Percentiles rank a stretch among this genome's conserved stretches.
phyloP scores from a whole-genome alignment of 805 yeast genomes.

The Ogataea pini region DNA sequence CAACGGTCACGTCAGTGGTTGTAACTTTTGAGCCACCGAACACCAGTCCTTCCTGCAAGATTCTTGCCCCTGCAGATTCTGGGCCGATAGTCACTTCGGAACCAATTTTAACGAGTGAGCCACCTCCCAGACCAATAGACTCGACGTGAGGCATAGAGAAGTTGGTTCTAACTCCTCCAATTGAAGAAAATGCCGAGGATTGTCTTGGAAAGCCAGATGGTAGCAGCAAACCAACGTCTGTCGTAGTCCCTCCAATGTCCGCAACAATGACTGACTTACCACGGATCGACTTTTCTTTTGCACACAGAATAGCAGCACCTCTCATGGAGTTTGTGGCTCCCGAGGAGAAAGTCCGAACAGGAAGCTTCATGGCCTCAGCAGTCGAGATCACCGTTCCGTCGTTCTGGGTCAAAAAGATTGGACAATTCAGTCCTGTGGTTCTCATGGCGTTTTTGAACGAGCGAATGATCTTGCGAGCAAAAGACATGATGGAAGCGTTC shows the following conservation, averaged over 20 bases:
- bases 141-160: slow-evolving; percentile 52
- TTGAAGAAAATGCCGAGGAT: slow-evolving; percentile 40
- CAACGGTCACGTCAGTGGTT: slow-evolving; percentile 44
- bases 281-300: slow-evolving; percentile 30
- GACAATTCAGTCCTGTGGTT: slow-evolving; percentile 37
- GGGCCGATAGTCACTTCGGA: slow-evolving; percentile 42
- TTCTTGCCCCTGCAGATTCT: slow-evolving; percentile 47
- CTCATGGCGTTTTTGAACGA: slow-evolving; percentile 40
- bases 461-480: slow-evolving; percentile 42
- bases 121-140: slow-evolving; percentile 51
- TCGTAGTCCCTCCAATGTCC: slow-evolving; percentile 52
- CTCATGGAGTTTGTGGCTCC: slow-evolving; percentile 50
- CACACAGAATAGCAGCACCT: slow-evolving; percentile 45
- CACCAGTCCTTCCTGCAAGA: slow-evolving; percentile 34
- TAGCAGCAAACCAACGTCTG: slow-evolving; percentile 47
- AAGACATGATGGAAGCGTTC: slow-evolving; percentile 45
- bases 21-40: slow-evolving; percentile 45
- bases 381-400: slow-evolving; percentile 47
- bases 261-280: slow-evolving; percentile 40
- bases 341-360: slow-evolving; percentile 47
- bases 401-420: slow-evolving; percentile 44
- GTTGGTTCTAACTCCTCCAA: slow-evolving; percentile 50
- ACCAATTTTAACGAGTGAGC: slow-evolving; percentile 41
- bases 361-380: slow-evolving; percentile 39
- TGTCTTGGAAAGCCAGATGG: slow-evolving; percentile 49